phyloP scores from a whole-genome alignment of 140 eudicot species.

The Oenanthe javanica region DNA sequence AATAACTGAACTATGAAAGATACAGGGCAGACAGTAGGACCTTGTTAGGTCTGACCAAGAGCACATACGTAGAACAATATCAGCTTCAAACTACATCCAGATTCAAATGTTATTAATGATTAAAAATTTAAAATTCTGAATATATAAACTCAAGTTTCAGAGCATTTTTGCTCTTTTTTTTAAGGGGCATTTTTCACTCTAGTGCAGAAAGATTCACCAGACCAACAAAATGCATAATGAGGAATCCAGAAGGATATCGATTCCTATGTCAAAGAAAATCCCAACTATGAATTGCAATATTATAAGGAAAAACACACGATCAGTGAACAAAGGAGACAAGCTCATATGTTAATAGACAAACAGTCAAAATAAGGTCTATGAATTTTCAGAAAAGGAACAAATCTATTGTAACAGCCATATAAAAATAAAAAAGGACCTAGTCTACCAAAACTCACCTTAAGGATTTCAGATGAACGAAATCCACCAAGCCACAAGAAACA shows the following conservation, averaged over 20 bases:
- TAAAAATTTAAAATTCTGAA: background rate
- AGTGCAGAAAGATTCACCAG: background rate
- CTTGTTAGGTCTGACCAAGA: background rate
- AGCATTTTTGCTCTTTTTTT: too few relatives aligned
- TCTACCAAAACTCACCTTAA: conserved; percentile 48
- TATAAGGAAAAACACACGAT: background rate
- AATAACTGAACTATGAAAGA: background rate
- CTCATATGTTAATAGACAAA: background rate
- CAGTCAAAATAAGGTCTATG: background rate
- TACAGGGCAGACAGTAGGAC: background rate
- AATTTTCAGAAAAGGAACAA: background rate
- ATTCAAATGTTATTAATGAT: background rate
- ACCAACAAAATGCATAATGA: background rate
- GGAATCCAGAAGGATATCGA: background rate
- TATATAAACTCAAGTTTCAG: background rate
- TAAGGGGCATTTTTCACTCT: background rate
- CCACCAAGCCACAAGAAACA: conserved; percentile 91
- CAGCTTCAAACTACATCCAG: background rate
- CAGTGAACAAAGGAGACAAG: background rate
- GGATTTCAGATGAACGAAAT: conserved; percentile 69
- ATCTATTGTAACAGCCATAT: background rate
- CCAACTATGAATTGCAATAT: background rate
- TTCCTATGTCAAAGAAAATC: background rate
- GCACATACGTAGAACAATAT: background rate
- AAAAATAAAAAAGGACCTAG: too few relatives aligned